Conservation (phyloP, 495 filamentous ascomycete genomes). For the Penicillium samsonianum region DNA sequence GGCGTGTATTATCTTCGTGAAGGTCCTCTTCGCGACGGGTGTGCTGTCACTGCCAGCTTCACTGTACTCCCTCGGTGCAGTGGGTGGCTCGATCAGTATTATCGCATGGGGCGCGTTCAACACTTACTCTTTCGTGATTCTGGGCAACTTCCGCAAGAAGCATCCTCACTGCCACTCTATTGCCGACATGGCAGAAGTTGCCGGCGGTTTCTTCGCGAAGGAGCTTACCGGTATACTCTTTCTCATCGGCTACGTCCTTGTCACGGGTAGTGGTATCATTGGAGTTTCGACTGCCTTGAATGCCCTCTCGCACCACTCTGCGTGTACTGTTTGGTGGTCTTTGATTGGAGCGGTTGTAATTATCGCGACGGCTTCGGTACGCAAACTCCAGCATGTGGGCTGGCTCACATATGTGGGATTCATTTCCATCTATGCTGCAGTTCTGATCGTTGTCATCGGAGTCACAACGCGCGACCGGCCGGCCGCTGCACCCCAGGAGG, state of each 20-base stretch:
- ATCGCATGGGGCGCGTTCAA: conserved; percentile 61
- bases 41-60: conserved; percentile 60
- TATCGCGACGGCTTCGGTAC: conserved; percentile 43
- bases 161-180: conserved; percentile 50
- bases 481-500: conserved; percentile 34
- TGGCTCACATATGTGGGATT: conserved; percentile 50
- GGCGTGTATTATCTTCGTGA: conserved; percentile 56
- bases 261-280: conserved; percentile 47
- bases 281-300: conserved; percentile 52
- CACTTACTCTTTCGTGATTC: conserved; percentile 41
- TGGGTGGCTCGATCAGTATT: conserved; percentile 56
- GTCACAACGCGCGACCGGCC: conserved; percentile 45
- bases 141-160: conserved; percentile 35
- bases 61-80: conserved; percentile 62
- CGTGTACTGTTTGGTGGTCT: conserved; percentile 49
- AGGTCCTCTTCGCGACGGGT: conserved; percentile 56
- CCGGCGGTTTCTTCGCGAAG: conserved; percentile 55
- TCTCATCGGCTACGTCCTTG: conserved; percentile 48
- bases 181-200: conserved; percentile 67
- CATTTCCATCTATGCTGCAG: conserved; percentile 43
- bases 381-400: conserved; percentile 42
- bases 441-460: conserved; percentile 51
- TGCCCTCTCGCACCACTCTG: conserved; percentile 48
- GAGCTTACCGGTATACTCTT: conserved; percentile 46
- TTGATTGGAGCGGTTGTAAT: conserved; percentile 61